These are phyloP conservation scores for Neoboletus magnificus DNA, from an alignment of 768 basidiomycete species.

Conservation along the genomic window DNA sequence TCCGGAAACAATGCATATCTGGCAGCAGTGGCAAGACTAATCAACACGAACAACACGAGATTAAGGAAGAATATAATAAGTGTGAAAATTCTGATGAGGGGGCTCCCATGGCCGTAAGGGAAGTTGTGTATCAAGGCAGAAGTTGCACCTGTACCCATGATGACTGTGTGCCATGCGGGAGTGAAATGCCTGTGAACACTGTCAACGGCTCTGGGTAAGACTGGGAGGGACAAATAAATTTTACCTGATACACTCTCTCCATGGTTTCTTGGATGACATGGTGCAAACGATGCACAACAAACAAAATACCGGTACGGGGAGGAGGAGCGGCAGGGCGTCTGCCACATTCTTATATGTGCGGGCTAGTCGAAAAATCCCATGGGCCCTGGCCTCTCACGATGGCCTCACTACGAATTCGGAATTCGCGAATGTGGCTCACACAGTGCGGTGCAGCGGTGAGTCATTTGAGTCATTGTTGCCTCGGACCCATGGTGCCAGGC, in stretches of 20 bases:
- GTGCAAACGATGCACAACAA: not conserved
- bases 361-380: not conserved
- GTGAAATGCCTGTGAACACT: slow-evolving; percentile 39
- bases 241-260: slow-evolving; percentile 37
- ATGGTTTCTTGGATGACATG: slow-evolving; percentile 30
- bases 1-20: slow-evolving; percentile 42
- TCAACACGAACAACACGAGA: slow-evolving; percentile 36
- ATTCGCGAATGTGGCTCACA: not conserved
- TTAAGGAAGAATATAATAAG: slow-evolving; percentile 41
- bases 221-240: not conserved
- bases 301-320: not conserved
- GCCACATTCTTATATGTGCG: not conserved
- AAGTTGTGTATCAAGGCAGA: slow-evolving; percentile 41
- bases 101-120: slow-evolving; percentile 38
- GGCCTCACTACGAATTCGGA: not conserved
- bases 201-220: not conserved
- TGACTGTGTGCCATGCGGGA: slow-evolving; percentile 46
- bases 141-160: slow-evolving; percentile 46
- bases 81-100: slow-evolving; percentile 33
- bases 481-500: not conserved
- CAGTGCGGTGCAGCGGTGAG: not conserved
- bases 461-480: not conserved
- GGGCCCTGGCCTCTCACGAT: not conserved
- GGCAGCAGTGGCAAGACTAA: slow-evolving; percentile 33
- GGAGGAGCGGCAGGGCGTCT: not conserved